These are phyloP conservation scores for Trichothecium sympodiale DNA, from an alignment of 2,329 filamentous ascomycete genomes.

Conservation along the genomic window DNA sequence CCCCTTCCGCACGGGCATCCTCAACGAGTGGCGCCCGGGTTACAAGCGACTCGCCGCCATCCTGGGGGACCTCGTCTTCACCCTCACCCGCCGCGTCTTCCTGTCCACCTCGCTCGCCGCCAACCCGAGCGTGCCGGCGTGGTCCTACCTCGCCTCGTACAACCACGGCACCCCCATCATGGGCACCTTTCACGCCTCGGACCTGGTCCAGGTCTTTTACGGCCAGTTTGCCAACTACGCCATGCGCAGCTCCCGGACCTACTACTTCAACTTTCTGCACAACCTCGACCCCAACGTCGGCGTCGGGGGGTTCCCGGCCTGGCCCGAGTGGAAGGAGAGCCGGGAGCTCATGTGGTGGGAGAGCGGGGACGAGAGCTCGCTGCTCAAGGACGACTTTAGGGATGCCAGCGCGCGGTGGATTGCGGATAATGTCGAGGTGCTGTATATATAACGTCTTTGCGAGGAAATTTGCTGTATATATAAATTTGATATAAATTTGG, in stretches of 20 bases:
- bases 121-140: constrained; percentile 50
- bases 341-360: constrained; percentile 40
- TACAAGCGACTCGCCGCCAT: constrained; percentile 70
- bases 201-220: constrained; percentile 59
- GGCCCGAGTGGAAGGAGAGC: constrained; percentile 23
- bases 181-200: constrained; percentile 65
- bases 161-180: constrained; percentile 59
- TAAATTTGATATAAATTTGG: no score
- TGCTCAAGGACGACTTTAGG: constrained; percentile 27
- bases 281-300: constrained; percentile 58
- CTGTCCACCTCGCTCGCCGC: constrained; percentile 33
- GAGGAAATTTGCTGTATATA: no score
- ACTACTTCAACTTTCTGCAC: constrained; percentile 64
- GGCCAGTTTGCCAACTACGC: constrained; percentile 54
- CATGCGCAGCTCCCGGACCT: constrained; percentile 47
- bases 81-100: constrained; percentile 55
- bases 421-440: constrained; percentile 9
- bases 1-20: constrained; percentile 56
- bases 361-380: constrained; percentile 16
- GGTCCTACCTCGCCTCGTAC: constrained; percentile 69
- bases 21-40: constrained; percentile 66
- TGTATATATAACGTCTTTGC: constrained; percentile 13
- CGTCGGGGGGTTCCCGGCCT: constrained; percentile 10
- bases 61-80: constrained; percentile 66
- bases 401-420: constrained; percentile 16